Percentiles rank a stretch among this genome's conserved stretches.
Evolutionary conservation across 208 protist genomes (phyloP).

Genomic region (Angomonas deanei): DNA sequence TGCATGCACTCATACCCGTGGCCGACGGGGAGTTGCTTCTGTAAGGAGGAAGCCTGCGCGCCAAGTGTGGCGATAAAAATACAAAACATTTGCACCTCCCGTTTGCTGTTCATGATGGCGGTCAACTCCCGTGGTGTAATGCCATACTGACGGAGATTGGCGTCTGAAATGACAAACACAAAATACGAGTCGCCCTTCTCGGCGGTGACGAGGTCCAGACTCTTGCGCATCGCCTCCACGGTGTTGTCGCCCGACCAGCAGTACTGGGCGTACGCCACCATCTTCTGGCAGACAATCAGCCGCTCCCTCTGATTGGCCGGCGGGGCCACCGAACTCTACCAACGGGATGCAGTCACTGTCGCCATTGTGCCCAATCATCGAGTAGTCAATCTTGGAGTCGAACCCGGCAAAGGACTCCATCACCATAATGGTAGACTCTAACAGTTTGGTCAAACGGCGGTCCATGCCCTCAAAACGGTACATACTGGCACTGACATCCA

Average conservation of each 20-base stretch:
- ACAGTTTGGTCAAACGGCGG: slow-evolving; percentile 74
- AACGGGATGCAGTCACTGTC: slow-evolving; percentile 77
- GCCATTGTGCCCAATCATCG: slow-evolving; percentile 87
- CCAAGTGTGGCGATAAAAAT: slow-evolving; percentile 89
- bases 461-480: slow-evolving; percentile 92
- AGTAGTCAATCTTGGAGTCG: slow-evolving; percentile 86
- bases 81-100: slow-evolving; percentile 85
- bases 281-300: slow-evolving; percentile 80
- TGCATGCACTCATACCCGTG: slow-evolving; percentile 88
- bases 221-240: slow-evolving; percentile 75
- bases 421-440: slow-evolving; percentile 88
- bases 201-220: slow-evolving; percentile 62
- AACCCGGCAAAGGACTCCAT: slow-evolving; percentile 89
- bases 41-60: slow-evolving; percentile 69
- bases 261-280: slow-evolving; percentile 92
- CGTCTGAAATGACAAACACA: slow-evolving; percentile 93
- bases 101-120: slow-evolving; percentile 56
- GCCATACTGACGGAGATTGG: slow-evolving; percentile 91
- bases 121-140: slow-evolving; percentile 73
- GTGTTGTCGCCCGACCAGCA: slow-evolving; percentile 92
- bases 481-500: slow-evolving; percentile 91
- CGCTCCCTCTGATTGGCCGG: slow-evolving; percentile 69
- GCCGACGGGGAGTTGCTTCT: slow-evolving; percentile 66
- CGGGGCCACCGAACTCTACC: slow-evolving; percentile 59
- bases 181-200: slow-evolving; percentile 89